A percentile compares a stretch with the other conserved stretches of the same genome.
Evolutionary conservation across 2,329 filamentous ascomycete genomes (phyloP).

Genomic region (Pleoardoris graminearum): DNA sequence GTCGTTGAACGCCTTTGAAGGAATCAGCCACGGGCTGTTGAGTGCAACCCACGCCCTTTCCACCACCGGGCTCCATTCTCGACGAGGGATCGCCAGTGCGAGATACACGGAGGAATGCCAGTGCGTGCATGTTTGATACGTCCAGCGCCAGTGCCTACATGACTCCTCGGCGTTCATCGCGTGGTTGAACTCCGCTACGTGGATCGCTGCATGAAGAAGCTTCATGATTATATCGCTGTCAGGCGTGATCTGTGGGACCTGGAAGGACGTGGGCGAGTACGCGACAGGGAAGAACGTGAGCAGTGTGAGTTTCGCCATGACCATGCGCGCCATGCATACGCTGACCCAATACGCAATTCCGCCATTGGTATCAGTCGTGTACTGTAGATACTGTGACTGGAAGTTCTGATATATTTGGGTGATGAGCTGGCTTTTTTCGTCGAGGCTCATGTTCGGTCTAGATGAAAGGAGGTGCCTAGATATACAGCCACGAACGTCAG

Average conservation of each 20-base stretch:
- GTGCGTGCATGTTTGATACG: slow-evolving; percentile 25
- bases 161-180: slow-evolving; percentile 17
- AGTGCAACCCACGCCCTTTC: slow-evolving; percentile 26
- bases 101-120: slow-evolving; percentile 25
- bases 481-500: neutral
- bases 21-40: slow-evolving; percentile 49
- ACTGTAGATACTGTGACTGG: slow-evolving; percentile 50
- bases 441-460: slow-evolving; percentile 25
- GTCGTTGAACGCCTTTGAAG: slow-evolving; percentile 31
- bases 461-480: slow-evolving; percentile 40
- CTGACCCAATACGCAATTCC: slow-evolving; percentile 48
- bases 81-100: slow-evolving; percentile 17
- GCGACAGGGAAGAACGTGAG: slow-evolving; percentile 16
- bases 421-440: slow-evolving; percentile 53
- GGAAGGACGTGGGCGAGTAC: slow-evolving; percentile 24
- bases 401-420: slow-evolving; percentile 51
- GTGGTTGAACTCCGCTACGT: slow-evolving; percentile 53
- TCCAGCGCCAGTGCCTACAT: slow-evolving; percentile 23
- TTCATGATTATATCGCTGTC: slow-evolving; percentile 47
- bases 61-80: slow-evolving; percentile 19
- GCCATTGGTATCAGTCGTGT: slow-evolving; percentile 25
- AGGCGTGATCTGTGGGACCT: slow-evolving; percentile 18
- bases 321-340: slow-evolving; percentile 51
- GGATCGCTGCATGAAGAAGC: slow-evolving; percentile 57
- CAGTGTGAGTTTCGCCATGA: slow-evolving; percentile 58